Conservation (phyloP, 176 grass and related monocot genomes). For the Stipa capillata region DNA sequence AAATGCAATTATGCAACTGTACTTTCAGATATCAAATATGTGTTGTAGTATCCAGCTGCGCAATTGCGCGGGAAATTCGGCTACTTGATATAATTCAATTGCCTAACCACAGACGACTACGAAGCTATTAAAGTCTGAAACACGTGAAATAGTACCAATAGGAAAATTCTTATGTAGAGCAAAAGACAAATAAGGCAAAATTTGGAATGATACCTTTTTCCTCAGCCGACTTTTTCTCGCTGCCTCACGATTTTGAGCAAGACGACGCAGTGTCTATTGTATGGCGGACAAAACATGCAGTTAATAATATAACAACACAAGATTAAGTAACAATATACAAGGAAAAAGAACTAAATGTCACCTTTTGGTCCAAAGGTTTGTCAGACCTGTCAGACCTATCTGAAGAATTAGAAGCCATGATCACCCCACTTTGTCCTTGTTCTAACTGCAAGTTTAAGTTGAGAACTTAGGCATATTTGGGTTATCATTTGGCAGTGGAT, state of each 20-base stretch:
- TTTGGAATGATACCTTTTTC: slow-evolving; percentile 44
- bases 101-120: not conserved
- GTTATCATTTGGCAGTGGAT: not conserved
- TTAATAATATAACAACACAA: not conserved
- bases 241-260: slow-evolving; percentile 74
- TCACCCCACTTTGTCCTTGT: slow-evolving; percentile 19
- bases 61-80: not conserved
- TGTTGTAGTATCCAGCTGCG: too few species aligned
- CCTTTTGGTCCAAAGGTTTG: slow-evolving; percentile 71
- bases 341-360: not conserved
- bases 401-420: slow-evolving; percentile 53
- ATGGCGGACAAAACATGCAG: not conserved
- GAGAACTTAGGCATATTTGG: not conserved
- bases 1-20: too few species aligned
- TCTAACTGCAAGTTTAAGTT: slow-evolving; percentile 34
- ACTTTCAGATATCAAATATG: too few species aligned
- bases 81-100: not conserved
- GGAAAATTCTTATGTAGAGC: not conserved
- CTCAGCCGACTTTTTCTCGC: slow-evolving; percentile 68
- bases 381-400: slow-evolving; percentile 58
- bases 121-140: not conserved
- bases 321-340: not conserved
- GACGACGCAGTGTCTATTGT: slow-evolving; percentile 40
- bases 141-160: not conserved
- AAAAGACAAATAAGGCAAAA: not conserved